Evolutionary conservation across 2,329 filamentous ascomycete species (phyloP).

Genomic region (Xylaria hypoxylon): DNA sequence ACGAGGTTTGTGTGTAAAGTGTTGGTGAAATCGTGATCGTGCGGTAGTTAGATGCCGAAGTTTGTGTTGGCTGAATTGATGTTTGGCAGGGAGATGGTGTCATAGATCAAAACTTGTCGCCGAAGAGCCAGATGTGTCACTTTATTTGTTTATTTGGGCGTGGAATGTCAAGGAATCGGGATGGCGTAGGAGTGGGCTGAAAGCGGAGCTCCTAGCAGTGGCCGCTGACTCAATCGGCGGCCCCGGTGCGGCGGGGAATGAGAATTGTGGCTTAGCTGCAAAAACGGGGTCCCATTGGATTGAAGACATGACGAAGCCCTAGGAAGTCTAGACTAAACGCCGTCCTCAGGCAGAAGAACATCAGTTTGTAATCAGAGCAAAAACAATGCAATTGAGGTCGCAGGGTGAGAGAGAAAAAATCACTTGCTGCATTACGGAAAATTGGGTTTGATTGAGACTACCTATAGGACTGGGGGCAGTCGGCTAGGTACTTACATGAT

Average conservation of each 20-base stretch:
- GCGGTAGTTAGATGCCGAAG: not conserved
- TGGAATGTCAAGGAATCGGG: slow-evolving; percentile 51
- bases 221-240: slow-evolving; percentile 51
- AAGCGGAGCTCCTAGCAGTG: slow-evolving; percentile 41
- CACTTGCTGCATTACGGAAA: not conserved
- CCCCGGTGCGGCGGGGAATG: slow-evolving; percentile 33
- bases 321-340: too few relatives aligned
- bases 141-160: slow-evolving; percentile 41
- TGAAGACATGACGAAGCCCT: not conserved
- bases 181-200: slow-evolving; percentile 47
- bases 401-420: too few relatives aligned
- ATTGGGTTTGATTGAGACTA: not conserved
- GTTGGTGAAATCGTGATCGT: not conserved
- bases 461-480: too few relatives aligned
- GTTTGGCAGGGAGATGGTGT: slow-evolving; percentile 8
- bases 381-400: too few relatives aligned
- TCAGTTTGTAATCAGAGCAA: too few relatives aligned
- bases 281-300: not conserved
- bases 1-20: not conserved
- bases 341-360: not conserved
- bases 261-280: slow-evolving; percentile 26
- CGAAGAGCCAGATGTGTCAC: slow-evolving; percentile 12
- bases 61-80: slow-evolving; percentile 6
- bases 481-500: too few relatives aligned
- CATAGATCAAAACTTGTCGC: not conserved